Evolutionary conservation across 1,139 yeast species (phyloP), one percentile per base, ranked within the genome.

Genomic region (Geotrichum carabidarum): DNA sequence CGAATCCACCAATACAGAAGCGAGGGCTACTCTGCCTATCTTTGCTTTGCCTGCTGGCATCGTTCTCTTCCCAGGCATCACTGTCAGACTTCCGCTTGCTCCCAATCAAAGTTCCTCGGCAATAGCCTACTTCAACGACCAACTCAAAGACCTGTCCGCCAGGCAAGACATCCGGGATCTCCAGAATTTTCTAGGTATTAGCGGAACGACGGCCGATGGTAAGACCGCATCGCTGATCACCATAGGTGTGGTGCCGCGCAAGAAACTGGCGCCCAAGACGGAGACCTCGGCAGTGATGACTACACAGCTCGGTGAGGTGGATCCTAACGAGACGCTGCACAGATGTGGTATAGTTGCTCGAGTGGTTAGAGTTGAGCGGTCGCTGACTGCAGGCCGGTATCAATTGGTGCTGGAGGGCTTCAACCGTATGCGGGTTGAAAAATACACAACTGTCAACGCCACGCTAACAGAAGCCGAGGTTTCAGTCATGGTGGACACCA

Each of bases 321-420:
- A 35, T 22, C 49, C 37, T 8, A 17, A 54, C 36, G 43, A 46
- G 8, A 17, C 36, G 2, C 41, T 51, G 31, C 57, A 60, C 54
- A 50, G 56, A 8, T 51, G 53, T 35, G 69, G 70, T 0, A 62
- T 66, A 27, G 44, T 65, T 4, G 69, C 68, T 9, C 56, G 63
- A 22, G 58, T 66, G 6, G 57, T 61, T 12, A 56, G 64, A 14
- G 40, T 60, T 18, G 63, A 61, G 37, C 48, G 60, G 15, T 15
- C 59, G 18, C 50, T 43, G 11, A 48, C 35, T 44, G 54, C 46
- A 12, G 59, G 54, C 14, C 48, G 54, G 14, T 51, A 54, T 22
- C 55, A 57, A 31, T 54, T 63, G 22, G 60, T 65, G 12, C 48
- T 65, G 14, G 69, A 65, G 52, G 69, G 69, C 12, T 41, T 62